A percentile compares a stretch with the other conserved stretches of the same genome.
These are phyloP conservation scores for Trypethelium eluteriae DNA, from an alignment of 495 filamentous ascomycete species.

Conservation along the genomic window DNA sequence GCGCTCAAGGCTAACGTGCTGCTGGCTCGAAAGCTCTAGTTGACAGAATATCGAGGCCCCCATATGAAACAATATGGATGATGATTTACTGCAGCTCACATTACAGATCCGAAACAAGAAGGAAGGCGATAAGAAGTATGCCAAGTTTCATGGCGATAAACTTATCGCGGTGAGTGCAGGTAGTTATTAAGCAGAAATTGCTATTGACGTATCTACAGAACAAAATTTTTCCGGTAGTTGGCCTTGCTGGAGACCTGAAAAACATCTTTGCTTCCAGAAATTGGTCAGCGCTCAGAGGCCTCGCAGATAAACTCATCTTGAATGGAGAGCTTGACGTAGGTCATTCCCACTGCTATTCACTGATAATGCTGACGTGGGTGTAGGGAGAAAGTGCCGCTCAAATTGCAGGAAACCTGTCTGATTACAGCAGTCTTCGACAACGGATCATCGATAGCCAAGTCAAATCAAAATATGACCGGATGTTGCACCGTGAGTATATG, in stretches of 20 bases:
- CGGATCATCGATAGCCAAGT: conserved; percentile 11
- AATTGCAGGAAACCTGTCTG: conserved; percentile 9
- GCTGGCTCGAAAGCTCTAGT: conserved; percentile 10
- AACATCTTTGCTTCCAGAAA: conserved; percentile 11
- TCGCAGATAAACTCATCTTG: conserved; percentile 4
- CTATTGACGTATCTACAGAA: not conserved
- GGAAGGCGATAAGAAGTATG: conserved; percentile 10
- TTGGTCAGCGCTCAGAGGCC: conserved; percentile 8
- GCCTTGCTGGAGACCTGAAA: conserved; percentile 9
- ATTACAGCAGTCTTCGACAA: conserved; percentile 12
- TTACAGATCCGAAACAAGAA: conserved; percentile 11
- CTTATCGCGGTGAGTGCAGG: conserved; percentile 6
- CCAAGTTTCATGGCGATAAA: conserved; percentile 8
- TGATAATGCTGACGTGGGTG: conserved; percentile 6
- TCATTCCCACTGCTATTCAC: not conserved
- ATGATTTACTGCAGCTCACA: conserved; percentile 11
- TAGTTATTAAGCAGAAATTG: not conserved
- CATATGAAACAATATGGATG: conserved; percentile 8
- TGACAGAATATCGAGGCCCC: conserved; percentile 6
- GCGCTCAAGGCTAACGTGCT: conserved; percentile 2
- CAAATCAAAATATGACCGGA: conserved; percentile 12
- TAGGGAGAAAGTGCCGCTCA: conserved; percentile 11
- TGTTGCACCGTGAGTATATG: conserved; percentile 11
- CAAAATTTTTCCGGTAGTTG: conserved; percentile 8
- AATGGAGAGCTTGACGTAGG: conserved; percentile 9